These are phyloP conservation scores for Dioscorea dumetorum DNA, from an alignment of 106 monocot genomes.

Conservation along the genomic window DNA sequence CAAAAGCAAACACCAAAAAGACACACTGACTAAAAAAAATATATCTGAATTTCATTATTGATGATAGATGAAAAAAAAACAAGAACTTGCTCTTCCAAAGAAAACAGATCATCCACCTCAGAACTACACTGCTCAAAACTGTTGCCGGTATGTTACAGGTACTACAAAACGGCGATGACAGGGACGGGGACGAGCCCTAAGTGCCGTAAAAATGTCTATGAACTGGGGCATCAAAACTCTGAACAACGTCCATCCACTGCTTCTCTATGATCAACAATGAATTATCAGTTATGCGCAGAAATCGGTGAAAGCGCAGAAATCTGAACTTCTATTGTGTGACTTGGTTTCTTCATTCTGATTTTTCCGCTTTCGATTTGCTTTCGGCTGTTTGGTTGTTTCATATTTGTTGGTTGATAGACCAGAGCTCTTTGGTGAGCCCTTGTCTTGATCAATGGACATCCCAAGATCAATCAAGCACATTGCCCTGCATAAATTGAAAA, in stretches of 20 bases:
- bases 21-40: no score
- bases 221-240: conserved; percentile 70
- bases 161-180: no score
- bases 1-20: no score
- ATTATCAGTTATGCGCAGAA: conserved; percentile 52
- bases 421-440: conserved; percentile 21
- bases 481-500: conserved; percentile 60
- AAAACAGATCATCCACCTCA: no score
- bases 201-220: conserved; percentile 94
- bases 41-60: no score
- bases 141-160: no score
- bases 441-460: conserved; percentile 55
- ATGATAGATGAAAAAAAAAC: no score
- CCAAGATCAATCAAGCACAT: conserved; percentile 94
- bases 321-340: conserved; percentile 35
- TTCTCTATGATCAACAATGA: conserved; percentile 81
- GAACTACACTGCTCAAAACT: no score
- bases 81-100: no score
- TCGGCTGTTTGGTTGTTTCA: conserved; percentile 16
- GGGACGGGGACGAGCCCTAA: neutral
- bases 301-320: conserved; percentile 55
- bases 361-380: conserved; percentile 34
- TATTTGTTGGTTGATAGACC: conserved; percentile 15
- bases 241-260: conserved; percentile 65
- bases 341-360: conserved; percentile 24